These are phyloP conservation scores for Diutina mesorugosa DNA, from an alignment of 1,139 yeast genomes.

Conservation along the genomic window DNA sequence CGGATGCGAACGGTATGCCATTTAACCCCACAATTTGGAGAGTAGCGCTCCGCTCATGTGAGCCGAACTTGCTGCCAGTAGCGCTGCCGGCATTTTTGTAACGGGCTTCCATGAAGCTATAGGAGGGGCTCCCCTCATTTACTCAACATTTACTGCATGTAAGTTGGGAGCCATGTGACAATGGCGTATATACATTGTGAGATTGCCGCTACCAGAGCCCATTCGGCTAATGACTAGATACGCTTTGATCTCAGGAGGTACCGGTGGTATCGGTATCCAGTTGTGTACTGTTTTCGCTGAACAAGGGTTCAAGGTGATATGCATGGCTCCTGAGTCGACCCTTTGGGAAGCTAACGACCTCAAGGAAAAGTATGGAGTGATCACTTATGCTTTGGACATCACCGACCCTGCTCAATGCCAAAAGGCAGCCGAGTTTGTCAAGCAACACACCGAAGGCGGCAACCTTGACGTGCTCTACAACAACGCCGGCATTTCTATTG, in stretches of 20 bases:
- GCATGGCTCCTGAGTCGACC: background rate
- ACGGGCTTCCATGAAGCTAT: background rate
- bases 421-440: conserved; percentile 11
- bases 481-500: conserved; percentile 7
- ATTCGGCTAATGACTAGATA: background rate
- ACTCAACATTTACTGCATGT: background rate
- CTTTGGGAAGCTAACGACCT: conserved; percentile 1
- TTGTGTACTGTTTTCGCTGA: background rate
- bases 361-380: conserved; percentile 10
- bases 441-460: conserved; percentile 6
- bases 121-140: background rate
- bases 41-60: no score
- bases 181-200: background rate
- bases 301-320: background rate
- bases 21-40: no score
- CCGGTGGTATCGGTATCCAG: conserved; percentile 1
- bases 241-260: conserved; percentile 1
- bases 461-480: conserved; percentile 6
- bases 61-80: no score
- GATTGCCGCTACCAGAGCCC: background rate
- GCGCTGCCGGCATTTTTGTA: no score
- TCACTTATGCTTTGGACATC: conserved; percentile 20
- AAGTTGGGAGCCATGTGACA: background rate
- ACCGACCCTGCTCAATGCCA: conserved; percentile 16
- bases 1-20: no score